Base-by-base conservation (phyloP, 2,329 filamentous ascomycete genomes). In the Emergomyces pasteurianus region DNA sequence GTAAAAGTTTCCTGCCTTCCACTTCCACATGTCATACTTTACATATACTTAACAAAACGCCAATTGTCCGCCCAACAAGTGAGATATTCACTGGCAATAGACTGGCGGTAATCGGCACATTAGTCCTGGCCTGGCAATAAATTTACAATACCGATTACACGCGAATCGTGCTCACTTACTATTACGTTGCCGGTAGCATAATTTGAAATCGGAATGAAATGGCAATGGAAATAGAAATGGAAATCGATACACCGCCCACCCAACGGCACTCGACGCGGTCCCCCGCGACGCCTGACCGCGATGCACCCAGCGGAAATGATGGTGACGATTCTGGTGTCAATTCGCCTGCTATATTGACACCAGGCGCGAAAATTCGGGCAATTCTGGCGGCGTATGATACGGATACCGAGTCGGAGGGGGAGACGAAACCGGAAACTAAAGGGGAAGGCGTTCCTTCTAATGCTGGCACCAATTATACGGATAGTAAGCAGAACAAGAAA, bases 371-470 rank as follows among this genome's bases (percentile, higher is more conserved):
- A 66, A 76, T 81, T 56, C 76, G 76, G 63, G 78, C 78, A 8
- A 73, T 81, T 67, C 71, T 82, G 55, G 78, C 79, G 36, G 72
- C 75, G 57, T 79, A 81, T 50, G 72, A 75, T 57, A 75, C 73
- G 60, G 78, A 75, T 57, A 75, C 73, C 58, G 78, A 79, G 53
- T 77, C 73, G 0, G 76, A 80, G 3, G 73, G 75, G 0, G 34
- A 38, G 28, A 38, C 23, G 18, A 2, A 38, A 8, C 34, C 3
- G 18, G 52, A 47, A 26, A 16, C 21, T 26, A 7, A 47, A 10
- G 4, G 12, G 10, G 2, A 21, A 47, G 7, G 3, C 23, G 10
- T 3, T 4, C 46, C 21, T 47, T 14, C 21, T 14, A 26, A 47
- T 26, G 5, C 21, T 21, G 12, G 10, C 46, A 10, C 12, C 46